Conservation (phyloP, 441 rosid species). For the Viola pubescens region DNA sequence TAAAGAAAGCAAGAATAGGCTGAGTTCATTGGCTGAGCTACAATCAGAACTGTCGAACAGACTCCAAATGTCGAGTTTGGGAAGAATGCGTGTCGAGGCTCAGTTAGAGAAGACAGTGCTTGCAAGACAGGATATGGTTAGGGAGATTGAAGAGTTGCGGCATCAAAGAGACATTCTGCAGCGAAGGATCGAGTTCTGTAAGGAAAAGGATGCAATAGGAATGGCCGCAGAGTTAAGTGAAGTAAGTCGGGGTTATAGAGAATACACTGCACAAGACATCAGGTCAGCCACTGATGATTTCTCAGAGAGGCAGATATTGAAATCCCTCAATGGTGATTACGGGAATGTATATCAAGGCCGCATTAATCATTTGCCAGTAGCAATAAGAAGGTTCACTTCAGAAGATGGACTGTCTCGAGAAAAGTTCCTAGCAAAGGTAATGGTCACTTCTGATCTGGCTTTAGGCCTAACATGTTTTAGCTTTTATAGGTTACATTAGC, state of each 20-base stretch:
- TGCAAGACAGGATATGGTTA: constrained; percentile 41
- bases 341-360: constrained; percentile 62
- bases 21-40: constrained; percentile 35
- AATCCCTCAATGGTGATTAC: constrained; percentile 43
- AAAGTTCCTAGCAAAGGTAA: constrained; percentile 47
- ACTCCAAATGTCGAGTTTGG: constrained; percentile 29
- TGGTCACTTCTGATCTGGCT: no score
- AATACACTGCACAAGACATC: constrained; percentile 49
- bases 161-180: constrained; percentile 63
- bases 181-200: constrained; percentile 63
- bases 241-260: constrained; percentile 36
- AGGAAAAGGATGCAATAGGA: constrained; percentile 54
- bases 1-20: constrained; percentile 36
- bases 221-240: constrained; percentile 25
- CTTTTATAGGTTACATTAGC: background rate
- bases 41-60: constrained; percentile 50
- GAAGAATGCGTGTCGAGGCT: constrained; percentile 36
- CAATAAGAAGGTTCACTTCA: constrained; percentile 39
- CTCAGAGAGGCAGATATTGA: constrained; percentile 51
- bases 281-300: constrained; percentile 50
- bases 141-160: constrained; percentile 56
- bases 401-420: constrained; percentile 28
- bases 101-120: constrained; percentile 39
- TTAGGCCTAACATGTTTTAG: no score
- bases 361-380: constrained; percentile 42